These are phyloP conservation scores for Aurinia saxatilis DNA, from an alignment of 345 rosid species.

Conservation along the genomic window DNA sequence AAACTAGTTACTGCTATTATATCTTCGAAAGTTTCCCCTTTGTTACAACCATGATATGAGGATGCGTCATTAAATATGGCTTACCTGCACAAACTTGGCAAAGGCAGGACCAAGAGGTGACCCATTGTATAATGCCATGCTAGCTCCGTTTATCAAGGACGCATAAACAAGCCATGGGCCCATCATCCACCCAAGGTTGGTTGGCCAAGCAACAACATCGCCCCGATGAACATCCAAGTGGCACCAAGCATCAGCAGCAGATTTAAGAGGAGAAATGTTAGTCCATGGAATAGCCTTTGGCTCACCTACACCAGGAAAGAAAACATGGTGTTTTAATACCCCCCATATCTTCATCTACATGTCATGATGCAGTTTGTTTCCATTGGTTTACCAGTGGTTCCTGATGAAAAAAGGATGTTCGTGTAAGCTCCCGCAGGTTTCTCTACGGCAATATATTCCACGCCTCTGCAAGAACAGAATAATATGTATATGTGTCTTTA, in stretches of 20 bases:
- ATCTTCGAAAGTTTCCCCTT: neutral
- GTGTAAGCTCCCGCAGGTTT: slow-evolving; percentile 70
- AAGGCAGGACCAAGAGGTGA: slow-evolving; percentile 81
- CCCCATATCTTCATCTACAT: neutral
- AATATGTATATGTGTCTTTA: neutral
- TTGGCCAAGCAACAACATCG: slow-evolving; percentile 89
- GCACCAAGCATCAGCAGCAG: slow-evolving; percentile 99
- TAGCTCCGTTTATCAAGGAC: slow-evolving; percentile 79
- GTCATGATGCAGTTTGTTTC: neutral
- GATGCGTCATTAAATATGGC: neutral
- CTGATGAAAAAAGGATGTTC: slow-evolving; percentile 94
- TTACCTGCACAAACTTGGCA: slow-evolving; percentile 94
- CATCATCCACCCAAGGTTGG: slow-evolving; percentile 99
- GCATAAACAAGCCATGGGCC: slow-evolving; percentile 99
- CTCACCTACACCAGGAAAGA: slow-evolving; percentile 57
- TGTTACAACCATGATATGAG: neutral
- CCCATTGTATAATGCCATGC: slow-evolving; percentile 86
- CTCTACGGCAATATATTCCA: slow-evolving; percentile 66
- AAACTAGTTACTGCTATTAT: neutral
- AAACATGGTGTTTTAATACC: slow-evolving; percentile 7
- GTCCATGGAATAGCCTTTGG: slow-evolving; percentile 99
- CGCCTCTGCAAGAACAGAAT: slow-evolving; percentile 40
- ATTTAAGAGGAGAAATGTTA: slow-evolving; percentile 58
- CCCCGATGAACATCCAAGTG: slow-evolving; percentile 80
- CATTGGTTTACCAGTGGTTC: slow-evolving; percentile 75